Evolutionary conservation across 441 rosid genomes (phyloP).

Genomic region (Croton setiger): DNA sequence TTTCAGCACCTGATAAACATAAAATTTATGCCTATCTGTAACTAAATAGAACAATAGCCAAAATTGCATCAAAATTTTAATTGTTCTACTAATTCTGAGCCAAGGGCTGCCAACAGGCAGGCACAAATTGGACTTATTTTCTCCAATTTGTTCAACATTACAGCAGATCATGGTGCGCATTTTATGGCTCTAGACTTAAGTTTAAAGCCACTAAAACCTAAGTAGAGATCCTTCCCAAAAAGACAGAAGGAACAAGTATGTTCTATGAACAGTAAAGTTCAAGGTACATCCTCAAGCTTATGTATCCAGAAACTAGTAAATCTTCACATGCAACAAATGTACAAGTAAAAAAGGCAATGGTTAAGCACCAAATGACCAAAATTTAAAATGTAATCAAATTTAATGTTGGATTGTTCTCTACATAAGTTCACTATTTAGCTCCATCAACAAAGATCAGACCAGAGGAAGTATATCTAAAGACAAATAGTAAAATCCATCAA

Average conservation of each 20-base stretch:
- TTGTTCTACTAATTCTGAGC: background rate
- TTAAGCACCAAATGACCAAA: conserved; percentile 6
- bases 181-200: background rate
- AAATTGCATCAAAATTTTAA: background rate
- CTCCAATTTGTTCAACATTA: background rate
- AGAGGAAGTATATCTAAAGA: background rate
- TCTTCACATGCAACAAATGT: background rate
- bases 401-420: background rate
- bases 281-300: conserved; percentile 8
- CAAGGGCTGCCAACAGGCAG: background rate
- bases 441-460: background rate
- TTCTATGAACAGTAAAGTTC: conserved; percentile 2
- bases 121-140: background rate
- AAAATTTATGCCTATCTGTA: background rate
- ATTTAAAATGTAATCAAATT: background rate
- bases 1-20: background rate
- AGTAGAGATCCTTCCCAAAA: background rate
- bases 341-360: background rate
- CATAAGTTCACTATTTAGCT: conserved; percentile 3
- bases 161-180: background rate
- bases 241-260: background rate
- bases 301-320: conserved; percentile 1
- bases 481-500: conserved; percentile 3
- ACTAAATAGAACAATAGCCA: background rate
- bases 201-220: background rate